Evolutionary conservation across 1,284 basidiomycete genomes (phyloP).

Genomic region (Ustilago cynodontis): DNA sequence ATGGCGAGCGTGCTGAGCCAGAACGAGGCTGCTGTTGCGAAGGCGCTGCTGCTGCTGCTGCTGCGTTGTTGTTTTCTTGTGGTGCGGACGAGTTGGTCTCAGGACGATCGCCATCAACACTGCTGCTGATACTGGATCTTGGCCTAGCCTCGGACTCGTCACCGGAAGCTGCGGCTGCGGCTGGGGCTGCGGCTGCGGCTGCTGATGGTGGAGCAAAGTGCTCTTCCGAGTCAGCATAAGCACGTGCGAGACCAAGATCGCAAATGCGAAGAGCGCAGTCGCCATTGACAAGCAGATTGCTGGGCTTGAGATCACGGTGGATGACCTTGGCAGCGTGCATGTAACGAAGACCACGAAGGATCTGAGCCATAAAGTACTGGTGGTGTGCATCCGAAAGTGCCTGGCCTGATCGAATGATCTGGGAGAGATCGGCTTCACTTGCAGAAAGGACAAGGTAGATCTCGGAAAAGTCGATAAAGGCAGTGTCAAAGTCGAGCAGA

Average conservation of each 20-base stretch:
- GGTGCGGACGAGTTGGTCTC: slow-evolving; percentile 3
- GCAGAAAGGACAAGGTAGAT: slow-evolving; percentile 67
- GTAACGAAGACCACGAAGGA: slow-evolving; percentile 65
- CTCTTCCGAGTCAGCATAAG: slow-evolving; percentile 48
- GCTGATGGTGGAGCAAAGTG: slow-evolving; percentile 16
- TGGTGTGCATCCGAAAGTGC: slow-evolving; percentile 65
- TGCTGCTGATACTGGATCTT: slow-evolving; percentile 28
- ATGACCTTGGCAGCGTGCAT: slow-evolving; percentile 68
- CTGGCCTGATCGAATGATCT: slow-evolving; percentile 68
- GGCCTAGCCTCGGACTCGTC: slow-evolving; percentile 23
- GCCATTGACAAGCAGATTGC: slow-evolving; percentile 68
- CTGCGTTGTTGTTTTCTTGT: background rate
- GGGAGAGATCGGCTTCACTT: slow-evolving; percentile 67
- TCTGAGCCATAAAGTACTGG: slow-evolving; percentile 68
- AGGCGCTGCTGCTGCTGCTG: background rate
- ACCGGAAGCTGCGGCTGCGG: slow-evolving; percentile 17
- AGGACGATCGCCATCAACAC: slow-evolving; percentile 16
- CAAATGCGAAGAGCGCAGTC: slow-evolving; percentile 67
- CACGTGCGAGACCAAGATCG: slow-evolving; percentile 68
- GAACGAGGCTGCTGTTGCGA: slow-evolving; percentile 14
- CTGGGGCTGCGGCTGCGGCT: background rate
- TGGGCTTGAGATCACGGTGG: slow-evolving; percentile 69
- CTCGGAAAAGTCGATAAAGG: slow-evolving; percentile 69
- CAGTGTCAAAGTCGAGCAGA: slow-evolving; percentile 67
- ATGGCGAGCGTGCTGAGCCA: slow-evolving; percentile 29